Evolutionary conservation across 306 rosid genomes (phyloP).

Genomic region (Rosa rugosa): DNA sequence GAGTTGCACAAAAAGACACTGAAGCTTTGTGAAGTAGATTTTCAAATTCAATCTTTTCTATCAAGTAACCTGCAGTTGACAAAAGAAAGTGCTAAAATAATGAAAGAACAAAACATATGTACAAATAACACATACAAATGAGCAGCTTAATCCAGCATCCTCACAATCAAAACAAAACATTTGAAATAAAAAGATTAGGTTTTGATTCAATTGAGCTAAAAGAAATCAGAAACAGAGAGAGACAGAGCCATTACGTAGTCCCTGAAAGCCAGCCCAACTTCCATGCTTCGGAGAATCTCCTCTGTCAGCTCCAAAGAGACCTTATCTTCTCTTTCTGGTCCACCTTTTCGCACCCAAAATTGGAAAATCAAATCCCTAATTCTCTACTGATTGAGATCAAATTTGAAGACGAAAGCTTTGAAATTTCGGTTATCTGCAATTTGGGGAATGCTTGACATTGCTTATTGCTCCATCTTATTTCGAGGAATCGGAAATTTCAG

Average conservation of each 20-base stretch:
- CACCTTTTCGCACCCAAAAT: slow-evolving; percentile 35
- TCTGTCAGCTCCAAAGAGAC: slow-evolving; percentile 87
- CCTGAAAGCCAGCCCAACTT: slow-evolving; percentile 92
- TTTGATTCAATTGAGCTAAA: background rate
- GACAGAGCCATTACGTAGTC: slow-evolving; percentile 57
- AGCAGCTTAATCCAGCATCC: too few species aligned
- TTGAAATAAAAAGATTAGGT: background rate
- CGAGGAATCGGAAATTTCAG: background rate
- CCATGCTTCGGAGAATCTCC: slow-evolving; percentile 96
- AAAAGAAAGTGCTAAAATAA: too few species aligned
- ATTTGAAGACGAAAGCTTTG: background rate
- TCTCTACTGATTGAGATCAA: background rate
- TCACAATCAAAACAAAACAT: too few species aligned
- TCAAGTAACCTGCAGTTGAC: slow-evolving; percentile 73
- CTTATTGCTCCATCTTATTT: background rate
- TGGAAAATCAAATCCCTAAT: background rate
- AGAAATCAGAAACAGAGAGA: background rate
- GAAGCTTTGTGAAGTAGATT: slow-evolving; percentile 88
- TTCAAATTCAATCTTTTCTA: slow-evolving; percentile 89
- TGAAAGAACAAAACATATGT: too few species aligned
- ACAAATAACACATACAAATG: too few species aligned
- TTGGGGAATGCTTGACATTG: background rate
- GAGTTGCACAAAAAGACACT: slow-evolving; percentile 95
- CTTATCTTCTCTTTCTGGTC: slow-evolving; percentile 80
- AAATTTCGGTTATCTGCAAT: slow-evolving; percentile 54